These are phyloP conservation scores for Chaetomiaceae sp. DNA, from an alignment of 2,329 filamentous ascomycete genomes.

Conservation along the genomic window DNA sequence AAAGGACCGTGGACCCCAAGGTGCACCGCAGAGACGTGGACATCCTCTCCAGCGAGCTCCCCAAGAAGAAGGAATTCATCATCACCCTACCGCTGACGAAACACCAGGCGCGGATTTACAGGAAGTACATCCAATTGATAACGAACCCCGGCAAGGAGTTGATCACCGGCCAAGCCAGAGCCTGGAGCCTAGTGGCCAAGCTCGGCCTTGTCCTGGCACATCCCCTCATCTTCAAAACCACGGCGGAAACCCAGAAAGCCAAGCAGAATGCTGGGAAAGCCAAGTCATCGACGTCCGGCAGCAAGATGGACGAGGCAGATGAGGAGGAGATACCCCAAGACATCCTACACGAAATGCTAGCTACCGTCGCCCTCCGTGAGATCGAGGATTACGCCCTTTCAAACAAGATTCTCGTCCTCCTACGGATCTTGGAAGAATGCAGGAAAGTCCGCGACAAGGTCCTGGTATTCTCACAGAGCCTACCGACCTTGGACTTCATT, in stretches of 20 bases:
- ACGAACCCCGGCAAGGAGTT: constrained; percentile 3
- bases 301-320: neutral
- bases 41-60: constrained; percentile 61
- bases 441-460: constrained; percentile 63
- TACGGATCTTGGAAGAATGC: constrained; percentile 64
- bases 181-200: constrained; percentile 37
- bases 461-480: constrained; percentile 73
- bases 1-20: constrained; percentile 68
- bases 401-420: constrained; percentile 63
- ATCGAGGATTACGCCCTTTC: constrained; percentile 51
- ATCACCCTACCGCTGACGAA: constrained; percentile 66
- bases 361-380: constrained; percentile 37
- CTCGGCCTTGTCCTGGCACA: constrained; percentile 50
- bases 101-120: constrained; percentile 61
- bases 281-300: constrained; percentile 16
- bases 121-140: constrained; percentile 35
- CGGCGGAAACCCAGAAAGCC: constrained; percentile 11
- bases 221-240: constrained; percentile 43
- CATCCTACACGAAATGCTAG: constrained; percentile 30
- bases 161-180: constrained; percentile 18
- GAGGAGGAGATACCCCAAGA: constrained; percentile 28
- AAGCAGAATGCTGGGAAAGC: neutral
- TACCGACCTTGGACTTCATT: constrained; percentile 66
- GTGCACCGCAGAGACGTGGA: constrained; percentile 68
- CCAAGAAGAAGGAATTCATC: constrained; percentile 75